A percentile compares a stretch with the other conserved stretches of the same genome.
Evolutionary conservation across 2,329 filamentous ascomycete species (phyloP).

Genomic region (Microcyclospora tardicrescens): DNA sequence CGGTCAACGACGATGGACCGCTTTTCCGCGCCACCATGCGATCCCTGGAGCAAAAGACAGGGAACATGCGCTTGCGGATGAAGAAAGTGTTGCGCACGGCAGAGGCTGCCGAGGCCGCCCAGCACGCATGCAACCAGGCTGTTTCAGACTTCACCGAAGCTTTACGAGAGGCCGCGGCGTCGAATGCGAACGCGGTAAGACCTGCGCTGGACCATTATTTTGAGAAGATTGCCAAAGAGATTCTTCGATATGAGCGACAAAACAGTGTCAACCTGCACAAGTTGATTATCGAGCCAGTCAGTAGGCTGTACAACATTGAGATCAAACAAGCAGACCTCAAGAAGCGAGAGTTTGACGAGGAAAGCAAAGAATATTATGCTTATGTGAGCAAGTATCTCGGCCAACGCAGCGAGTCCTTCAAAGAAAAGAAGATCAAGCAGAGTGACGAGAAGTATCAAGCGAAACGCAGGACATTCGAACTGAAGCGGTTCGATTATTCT

Average conservation of each 20-base stretch:
- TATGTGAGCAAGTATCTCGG: slow-evolving; percentile 94
- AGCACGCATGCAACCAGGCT: slow-evolving; percentile 74
- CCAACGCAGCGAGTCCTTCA: slow-evolving; percentile 86
- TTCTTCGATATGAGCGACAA: slow-evolving; percentile 70
- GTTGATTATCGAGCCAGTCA: slow-evolving; percentile 87
- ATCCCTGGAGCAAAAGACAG: slow-evolving; percentile 88
- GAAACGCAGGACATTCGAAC: slow-evolving; percentile 86
- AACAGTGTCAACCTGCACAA: slow-evolving; percentile 78
- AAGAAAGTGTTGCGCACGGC: slow-evolving; percentile 92
- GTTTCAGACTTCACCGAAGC: slow-evolving; percentile 73
- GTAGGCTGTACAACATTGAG: slow-evolving; percentile 82
- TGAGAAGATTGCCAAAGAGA: slow-evolving; percentile 87
- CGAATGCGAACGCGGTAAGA: slow-evolving; percentile 92
- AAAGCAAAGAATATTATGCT: slow-evolving; percentile 95
- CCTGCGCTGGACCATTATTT: slow-evolving; percentile 97
- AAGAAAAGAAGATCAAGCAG: slow-evolving; percentile 90
- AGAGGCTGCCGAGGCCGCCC: slow-evolving; percentile 72
- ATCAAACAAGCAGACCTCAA: slow-evolving; percentile 97
- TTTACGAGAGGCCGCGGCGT: slow-evolving; percentile 72
- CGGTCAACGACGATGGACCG: slow-evolving; percentile 79
- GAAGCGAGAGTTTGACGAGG: slow-evolving; percentile 95
- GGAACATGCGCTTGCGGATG: slow-evolving; percentile 85
- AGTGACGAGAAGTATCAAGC: slow-evolving; percentile 93
- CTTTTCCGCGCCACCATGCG: slow-evolving; percentile 96
- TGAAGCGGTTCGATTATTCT: slow-evolving; percentile 97